Evolutionary conservation across 352 stramenopile genomes (phyloP).

Genomic region (Phytopythium cucurbitacearum): DNA sequence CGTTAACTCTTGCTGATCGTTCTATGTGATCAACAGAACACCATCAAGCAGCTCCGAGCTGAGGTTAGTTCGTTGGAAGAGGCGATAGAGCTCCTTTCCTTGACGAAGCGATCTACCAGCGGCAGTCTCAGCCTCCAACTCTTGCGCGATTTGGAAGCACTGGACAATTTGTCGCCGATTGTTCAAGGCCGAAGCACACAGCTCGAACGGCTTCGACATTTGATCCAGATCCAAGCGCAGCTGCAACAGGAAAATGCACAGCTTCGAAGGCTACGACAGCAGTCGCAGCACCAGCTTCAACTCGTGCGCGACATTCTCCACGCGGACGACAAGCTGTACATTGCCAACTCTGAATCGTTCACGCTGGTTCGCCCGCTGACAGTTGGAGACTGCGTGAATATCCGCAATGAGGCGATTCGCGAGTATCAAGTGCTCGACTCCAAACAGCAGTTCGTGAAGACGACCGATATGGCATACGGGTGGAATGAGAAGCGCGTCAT

Average conservation of each 20-base stretch:
- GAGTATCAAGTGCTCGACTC: background rate
- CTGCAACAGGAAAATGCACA: slow-evolving; percentile 2
- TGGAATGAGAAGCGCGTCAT: slow-evolving; percentile 1
- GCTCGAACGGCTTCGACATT: no score
- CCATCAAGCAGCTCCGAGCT: no score
- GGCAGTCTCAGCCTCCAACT: no score
- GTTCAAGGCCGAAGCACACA: no score
- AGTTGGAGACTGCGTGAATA: background rate
- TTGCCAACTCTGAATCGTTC: slow-evolving; percentile 1
- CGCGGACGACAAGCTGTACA: slow-evolving; percentile 3
- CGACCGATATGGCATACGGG: background rate
- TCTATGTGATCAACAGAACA: background rate
- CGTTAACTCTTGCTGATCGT: background rate
- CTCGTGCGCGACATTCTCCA: background rate
- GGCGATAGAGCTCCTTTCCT: no score
- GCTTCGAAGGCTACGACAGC: background rate
- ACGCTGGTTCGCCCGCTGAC: slow-evolving; percentile 1
- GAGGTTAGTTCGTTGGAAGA: no score
- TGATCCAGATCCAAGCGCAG: background rate
- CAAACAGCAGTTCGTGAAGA: background rate
- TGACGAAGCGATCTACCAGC: no score
- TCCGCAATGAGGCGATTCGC: background rate
- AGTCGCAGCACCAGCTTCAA: background rate
- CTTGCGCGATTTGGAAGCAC: no score
- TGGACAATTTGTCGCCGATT: no score